A percentile compares a stretch with the other conserved stretches of the same genome.
These are phyloP conservation scores for Teunomyces funiuensis DNA, from an alignment of 805 yeast genomes.

Conservation along the genomic window DNA sequence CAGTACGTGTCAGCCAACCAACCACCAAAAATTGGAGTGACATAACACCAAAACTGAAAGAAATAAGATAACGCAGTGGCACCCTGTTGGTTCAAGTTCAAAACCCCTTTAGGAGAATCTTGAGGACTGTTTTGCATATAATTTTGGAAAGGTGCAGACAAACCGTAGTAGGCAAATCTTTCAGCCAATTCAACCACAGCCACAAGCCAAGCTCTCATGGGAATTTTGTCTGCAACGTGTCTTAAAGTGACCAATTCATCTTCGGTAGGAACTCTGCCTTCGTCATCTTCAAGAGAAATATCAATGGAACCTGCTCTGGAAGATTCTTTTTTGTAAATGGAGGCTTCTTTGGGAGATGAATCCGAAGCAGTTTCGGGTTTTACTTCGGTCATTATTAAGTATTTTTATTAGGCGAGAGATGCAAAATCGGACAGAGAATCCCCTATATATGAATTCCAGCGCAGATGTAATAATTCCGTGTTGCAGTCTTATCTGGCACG, in stretches of 20 bases:
- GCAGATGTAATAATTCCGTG: too few species aligned
- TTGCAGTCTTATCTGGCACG: not conserved
- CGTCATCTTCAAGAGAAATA: conserved; percentile 17
- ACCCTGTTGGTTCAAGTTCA: conserved; percentile 56
- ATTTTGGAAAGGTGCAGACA: conserved; percentile 72
- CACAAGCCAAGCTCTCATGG: conserved; percentile 56
- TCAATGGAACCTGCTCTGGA: not conserved
- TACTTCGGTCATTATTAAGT: not conserved
- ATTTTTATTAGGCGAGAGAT: not conserved
- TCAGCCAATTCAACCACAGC: conserved; percentile 76
- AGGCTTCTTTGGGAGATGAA: not conserved
- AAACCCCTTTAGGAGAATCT: conserved; percentile 48
- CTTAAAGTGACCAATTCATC: conserved; percentile 52
- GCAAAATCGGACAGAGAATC: not conserved
- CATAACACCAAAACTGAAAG: conserved; percentile 78
- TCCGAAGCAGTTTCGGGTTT: not conserved
- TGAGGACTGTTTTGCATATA: conserved; percentile 60
- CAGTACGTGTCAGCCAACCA: conserved; percentile 68
- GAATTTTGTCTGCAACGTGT: conserved; percentile 51
- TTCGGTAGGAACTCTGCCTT: conserved; percentile 49
- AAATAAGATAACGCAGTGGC: conserved; percentile 73
- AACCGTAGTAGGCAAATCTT: conserved; percentile 77
- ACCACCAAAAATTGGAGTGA: conserved; percentile 77
- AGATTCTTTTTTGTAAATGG: not conserved
- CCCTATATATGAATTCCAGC: not conserved